Base-by-base conservation (phyloP, 192 early-diverging fungal species). In the Dissophora globulifera region DNA sequence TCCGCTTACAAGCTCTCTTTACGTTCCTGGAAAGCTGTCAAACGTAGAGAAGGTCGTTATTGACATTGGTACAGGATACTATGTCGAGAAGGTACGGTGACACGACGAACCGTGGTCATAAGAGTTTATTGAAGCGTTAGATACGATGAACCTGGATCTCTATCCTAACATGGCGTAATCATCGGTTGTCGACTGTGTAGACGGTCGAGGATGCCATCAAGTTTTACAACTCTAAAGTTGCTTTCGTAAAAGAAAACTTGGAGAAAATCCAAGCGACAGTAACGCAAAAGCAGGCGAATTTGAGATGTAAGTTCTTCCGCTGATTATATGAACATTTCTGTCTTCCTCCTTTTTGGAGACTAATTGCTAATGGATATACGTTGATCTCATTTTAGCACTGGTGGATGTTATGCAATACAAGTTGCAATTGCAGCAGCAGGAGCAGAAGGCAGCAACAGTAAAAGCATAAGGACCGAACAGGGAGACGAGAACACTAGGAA, bases 31-130 rank as follows among this genome's bases (percentile, higher is more conserved):
- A 56, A 90, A 92, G 68, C 82, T 98, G 25, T 80, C 85, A 26
- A 84, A 95, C 66, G 83, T 89, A 15, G 86, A 93, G 49, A 93
- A 88, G 46, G 94, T 98, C 12, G 91, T 97, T 62, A 93, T 98
- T 2, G 97, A 98, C 79, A 89, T 96, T 45, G 97, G 97, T 48
- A 97, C 97, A 17, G 97, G 97, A 30, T 98, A 98, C 78, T 96
- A 91, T 67, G 89, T 96, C 23, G 93, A 96, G 78, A 97, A 98
- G 87, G 93, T 93, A 78, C 19, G 79, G 0, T 31, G 19, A 43
- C 25, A 41, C 40, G n/a, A 40, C 25, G 20, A 43, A n/a, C n/a
- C n/a, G n/a, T n/a, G n/a, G n/a, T n/a, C n/a, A n/a, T n/a, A n/a
- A n/a, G n/a, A n/a, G n/a, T n/a, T n/a, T n/a, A n/a, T n/a, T n/a